Evolutionary conservation across 257 asterid species (phyloP).

Genomic region (Handroanthus guayacan): DNA sequence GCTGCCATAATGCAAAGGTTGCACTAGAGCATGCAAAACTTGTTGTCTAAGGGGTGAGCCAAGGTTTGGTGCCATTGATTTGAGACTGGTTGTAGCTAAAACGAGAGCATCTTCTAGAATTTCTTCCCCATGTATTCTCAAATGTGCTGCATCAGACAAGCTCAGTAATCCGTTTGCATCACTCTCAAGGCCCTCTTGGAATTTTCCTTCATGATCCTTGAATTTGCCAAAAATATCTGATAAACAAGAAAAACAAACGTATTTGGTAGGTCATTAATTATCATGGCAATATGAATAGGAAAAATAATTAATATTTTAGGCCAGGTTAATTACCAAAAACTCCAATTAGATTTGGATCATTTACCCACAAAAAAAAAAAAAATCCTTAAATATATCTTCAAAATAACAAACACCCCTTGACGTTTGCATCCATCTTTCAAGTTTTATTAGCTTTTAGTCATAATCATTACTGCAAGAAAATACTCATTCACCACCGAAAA

Average conservation of each 20-base stretch:
- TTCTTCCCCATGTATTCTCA: slow-evolving; percentile 28
- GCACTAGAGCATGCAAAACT: slow-evolving; percentile 37
- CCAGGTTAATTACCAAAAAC: too few species aligned
- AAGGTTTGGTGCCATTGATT: background rate
- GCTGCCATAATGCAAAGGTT: slow-evolving; percentile 26
- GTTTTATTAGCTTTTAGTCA: too few species aligned
- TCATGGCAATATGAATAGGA: too few species aligned
- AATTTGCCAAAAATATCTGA: slow-evolving; percentile 26
- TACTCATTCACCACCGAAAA: too few species aligned
- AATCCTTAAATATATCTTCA: too few species aligned
- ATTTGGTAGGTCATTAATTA: background rate
- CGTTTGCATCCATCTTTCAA: too few species aligned
- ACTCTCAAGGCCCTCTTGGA: slow-evolving; percentile 6
- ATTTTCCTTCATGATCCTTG: background rate
- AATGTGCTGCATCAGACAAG: slow-evolving; percentile 33
- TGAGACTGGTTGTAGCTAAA: slow-evolving; percentile 21
- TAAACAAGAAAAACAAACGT: background rate
- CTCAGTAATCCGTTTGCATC: slow-evolving; percentile 27
- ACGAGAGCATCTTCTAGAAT: slow-evolving; percentile 29
- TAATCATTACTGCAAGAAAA: too few species aligned
- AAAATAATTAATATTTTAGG: too few species aligned
- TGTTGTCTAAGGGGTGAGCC: slow-evolving; percentile 13
- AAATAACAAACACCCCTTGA: too few species aligned
- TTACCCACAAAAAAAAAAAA: too few species aligned
- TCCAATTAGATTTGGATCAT: too few species aligned